phyloP scores from a whole-genome alignment of 2,329 filamentous ascomycete species.

The Colletotrichum magnum region DNA sequence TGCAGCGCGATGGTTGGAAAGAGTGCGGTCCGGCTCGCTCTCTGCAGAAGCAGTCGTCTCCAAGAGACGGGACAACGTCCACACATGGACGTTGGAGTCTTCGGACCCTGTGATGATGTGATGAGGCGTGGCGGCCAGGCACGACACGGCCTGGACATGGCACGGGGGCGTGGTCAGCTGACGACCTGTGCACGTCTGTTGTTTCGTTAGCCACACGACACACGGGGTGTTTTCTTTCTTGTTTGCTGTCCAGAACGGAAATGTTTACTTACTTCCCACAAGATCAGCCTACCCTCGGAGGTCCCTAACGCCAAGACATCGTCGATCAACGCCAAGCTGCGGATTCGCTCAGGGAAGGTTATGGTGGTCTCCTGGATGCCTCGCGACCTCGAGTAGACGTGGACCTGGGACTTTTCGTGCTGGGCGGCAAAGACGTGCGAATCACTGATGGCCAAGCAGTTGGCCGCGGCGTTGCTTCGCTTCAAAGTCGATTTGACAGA shows the following conservation, averaged over 20 bases:
- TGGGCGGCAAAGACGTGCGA: slow-evolving; percentile 94
- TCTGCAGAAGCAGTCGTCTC: slow-evolving; percentile 68
- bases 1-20: slow-evolving; percentile 82
- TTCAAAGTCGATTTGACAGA: slow-evolving; percentile 87
- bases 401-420: slow-evolving; percentile 89
- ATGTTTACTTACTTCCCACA: slow-evolving; percentile 84
- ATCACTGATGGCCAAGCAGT: slow-evolving; percentile 84
- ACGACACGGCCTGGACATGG: slow-evolving; percentile 86
- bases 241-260: slow-evolving; percentile 30
- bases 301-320: slow-evolving; percentile 86
- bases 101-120: slow-evolving; percentile 84
- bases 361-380: slow-evolving; percentile 91
- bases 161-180: slow-evolving; percentile 82
- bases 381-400: slow-evolving; percentile 89
- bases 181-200: slow-evolving; percentile 79
- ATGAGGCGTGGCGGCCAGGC: slow-evolving; percentile 78
- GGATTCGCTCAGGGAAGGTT: slow-evolving; percentile 89
- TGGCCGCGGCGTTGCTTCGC: slow-evolving; percentile 86
- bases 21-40: slow-evolving; percentile 80
- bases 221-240: slow-evolving; percentile 25
- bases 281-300: slow-evolving; percentile 84
- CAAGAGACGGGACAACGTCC: slow-evolving; percentile 84
- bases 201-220: slow-evolving; percentile 42
- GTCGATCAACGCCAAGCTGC: slow-evolving; percentile 79
- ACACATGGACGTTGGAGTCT: slow-evolving; percentile 93